Evolutionary conservation across 1,139 yeast species (phyloP).

Genomic region (Lodderomyces elongisporus): DNA sequence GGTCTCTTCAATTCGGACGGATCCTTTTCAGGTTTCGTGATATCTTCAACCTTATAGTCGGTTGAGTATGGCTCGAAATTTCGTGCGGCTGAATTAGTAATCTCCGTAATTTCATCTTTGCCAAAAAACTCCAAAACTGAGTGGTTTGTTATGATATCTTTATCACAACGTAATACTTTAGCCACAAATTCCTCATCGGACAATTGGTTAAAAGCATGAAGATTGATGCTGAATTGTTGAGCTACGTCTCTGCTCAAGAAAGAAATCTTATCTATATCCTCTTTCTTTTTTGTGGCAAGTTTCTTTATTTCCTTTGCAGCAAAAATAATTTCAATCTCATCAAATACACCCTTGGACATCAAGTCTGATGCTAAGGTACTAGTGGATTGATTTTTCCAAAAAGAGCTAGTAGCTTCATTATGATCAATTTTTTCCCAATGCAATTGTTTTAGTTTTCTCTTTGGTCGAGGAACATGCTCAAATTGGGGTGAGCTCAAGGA

Average conservation of each 20-base stretch:
- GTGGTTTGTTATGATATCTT: constrained; percentile 47
- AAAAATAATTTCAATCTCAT: constrained; percentile 68
- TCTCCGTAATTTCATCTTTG: constrained; percentile 62
- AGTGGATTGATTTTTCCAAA: constrained; percentile 49
- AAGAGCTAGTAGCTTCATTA: constrained; percentile 48
- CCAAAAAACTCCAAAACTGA: constrained; percentile 69
- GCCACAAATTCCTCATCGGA: constrained; percentile 53
- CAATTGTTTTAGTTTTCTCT: constrained; percentile 70
- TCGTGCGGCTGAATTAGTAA: constrained; percentile 58
- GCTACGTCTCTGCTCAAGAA: constrained; percentile 67
- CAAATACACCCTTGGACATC: constrained; percentile 65
- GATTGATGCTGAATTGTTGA: constrained; percentile 75
- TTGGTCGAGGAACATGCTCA: constrained; percentile 67
- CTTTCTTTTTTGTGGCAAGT: constrained; percentile 44
- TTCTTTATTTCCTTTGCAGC: constrained; percentile 74
- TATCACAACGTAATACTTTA: constrained; percentile 61
- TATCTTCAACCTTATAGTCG: constrained; percentile 44
- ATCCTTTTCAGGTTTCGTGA: constrained; percentile 63
- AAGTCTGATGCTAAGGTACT: constrained; percentile 53
- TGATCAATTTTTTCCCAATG: constrained; percentile 80
- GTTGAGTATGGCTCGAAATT: constrained; percentile 64
- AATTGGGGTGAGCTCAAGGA: constrained; percentile 36
- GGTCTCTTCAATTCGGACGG: constrained; percentile 71
- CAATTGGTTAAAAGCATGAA: constrained; percentile 53
- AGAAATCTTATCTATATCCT: constrained; percentile 48